Conservation (phyloP, 495 filamentous ascomycete genomes). For the Paragyromitra xinjiangensis region DNA sequence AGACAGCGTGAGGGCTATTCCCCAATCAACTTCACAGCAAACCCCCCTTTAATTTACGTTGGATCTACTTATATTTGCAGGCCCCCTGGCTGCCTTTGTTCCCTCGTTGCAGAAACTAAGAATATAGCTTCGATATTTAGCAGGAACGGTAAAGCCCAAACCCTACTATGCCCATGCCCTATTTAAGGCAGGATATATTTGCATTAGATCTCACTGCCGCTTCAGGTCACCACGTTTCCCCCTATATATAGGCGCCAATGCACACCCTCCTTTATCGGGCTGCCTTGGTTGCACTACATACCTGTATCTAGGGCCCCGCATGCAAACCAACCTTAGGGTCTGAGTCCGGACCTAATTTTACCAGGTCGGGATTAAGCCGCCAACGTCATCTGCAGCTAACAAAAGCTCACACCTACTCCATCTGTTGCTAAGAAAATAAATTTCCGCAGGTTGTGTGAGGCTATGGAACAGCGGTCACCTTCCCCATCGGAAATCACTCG, state of each 20-base stretch:
- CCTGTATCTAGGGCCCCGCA: background rate
- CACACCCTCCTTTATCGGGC: background rate
- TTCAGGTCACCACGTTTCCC: background rate
- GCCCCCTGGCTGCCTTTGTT: background rate
- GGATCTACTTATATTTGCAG: background rate
- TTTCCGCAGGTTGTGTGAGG: background rate
- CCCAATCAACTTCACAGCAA: background rate
- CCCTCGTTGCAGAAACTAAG: background rate
- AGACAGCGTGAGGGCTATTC: no score
- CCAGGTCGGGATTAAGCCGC: constrained; percentile 9
- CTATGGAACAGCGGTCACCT: constrained; percentile 12
- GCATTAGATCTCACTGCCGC: background rate
- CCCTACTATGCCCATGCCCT: background rate
- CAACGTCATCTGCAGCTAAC: constrained; percentile 14
- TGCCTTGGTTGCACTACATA: constrained; percentile 10
- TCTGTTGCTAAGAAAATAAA: constrained; percentile 4
- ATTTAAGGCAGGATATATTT: background rate
- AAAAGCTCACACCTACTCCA: constrained; percentile 17
- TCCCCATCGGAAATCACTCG: constrained; percentile 38
- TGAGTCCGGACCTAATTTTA: constrained; percentile 26
- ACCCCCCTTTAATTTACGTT: background rate
- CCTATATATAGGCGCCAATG: background rate
- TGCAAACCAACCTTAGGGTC: constrained; percentile 7
- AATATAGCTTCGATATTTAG: background rate
- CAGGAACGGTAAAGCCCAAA: background rate